Conservation (phyloP, 2,329 filamentous ascomycete genomes). For the Davidsoniella neocaledoniae region DNA sequence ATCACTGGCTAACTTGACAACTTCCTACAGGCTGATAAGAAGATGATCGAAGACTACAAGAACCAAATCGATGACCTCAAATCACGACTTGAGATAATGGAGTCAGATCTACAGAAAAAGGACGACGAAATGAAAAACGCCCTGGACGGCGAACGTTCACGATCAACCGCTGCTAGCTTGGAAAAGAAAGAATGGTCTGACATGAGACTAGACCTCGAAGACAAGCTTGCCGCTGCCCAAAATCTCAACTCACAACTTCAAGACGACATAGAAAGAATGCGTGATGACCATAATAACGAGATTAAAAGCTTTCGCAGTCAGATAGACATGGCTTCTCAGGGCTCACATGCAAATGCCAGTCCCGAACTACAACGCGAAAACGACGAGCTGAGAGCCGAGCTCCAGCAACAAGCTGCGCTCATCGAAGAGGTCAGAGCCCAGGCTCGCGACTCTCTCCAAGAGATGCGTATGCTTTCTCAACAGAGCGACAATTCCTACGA, state of each 20-base stretch:
- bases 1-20: neutral
- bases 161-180: constrained; percentile 31
- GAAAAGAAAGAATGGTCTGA: constrained; percentile 60
- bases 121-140: constrained; percentile 50
- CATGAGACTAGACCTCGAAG: constrained; percentile 50
- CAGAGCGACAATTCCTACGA: constrained; percentile 66
- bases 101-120: constrained; percentile 51
- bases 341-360: constrained; percentile 2
- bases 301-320: constrained; percentile 47
- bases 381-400: constrained; percentile 44
- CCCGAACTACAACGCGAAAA: constrained; percentile 49
- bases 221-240: constrained; percentile 56
- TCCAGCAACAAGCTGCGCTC: constrained; percentile 60
- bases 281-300: constrained; percentile 47
- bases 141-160: constrained; percentile 41
- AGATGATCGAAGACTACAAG: constrained; percentile 38
- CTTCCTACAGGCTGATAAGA: constrained; percentile 7
- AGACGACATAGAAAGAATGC: constrained; percentile 58
- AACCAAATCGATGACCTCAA: constrained; percentile 68
- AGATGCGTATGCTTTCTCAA: constrained; percentile 77
- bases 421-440: constrained; percentile 78
- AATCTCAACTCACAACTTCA: constrained; percentile 65
- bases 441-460: constrained; percentile 64
- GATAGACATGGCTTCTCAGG: constrained; percentile 24
- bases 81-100: constrained; percentile 56